Conservation (phyloP, 1,284 basidiomycete species). For the Exobasidium cylindrosporum region DNA sequence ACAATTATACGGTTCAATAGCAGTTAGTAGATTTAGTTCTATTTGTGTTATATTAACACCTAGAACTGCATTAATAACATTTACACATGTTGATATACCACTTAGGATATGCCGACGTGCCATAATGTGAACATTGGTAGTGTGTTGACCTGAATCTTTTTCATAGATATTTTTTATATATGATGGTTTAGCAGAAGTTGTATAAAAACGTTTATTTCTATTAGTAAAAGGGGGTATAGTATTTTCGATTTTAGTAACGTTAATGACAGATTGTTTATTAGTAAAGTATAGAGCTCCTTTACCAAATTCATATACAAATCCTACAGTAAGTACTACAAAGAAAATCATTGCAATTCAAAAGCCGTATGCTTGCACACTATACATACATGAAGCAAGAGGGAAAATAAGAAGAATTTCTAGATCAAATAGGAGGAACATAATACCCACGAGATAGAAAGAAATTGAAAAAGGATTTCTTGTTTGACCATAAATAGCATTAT, state of each 20-base stretch:
- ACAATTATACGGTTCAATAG: not conserved
- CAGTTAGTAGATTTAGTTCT: not conserved
- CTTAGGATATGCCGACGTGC: slow-evolving; percentile 1
- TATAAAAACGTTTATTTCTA: too few relatives aligned
- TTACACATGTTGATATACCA: not conserved
- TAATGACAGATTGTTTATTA: slow-evolving; percentile 11
- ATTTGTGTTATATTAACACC: not conserved
- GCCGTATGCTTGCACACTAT: not conserved
- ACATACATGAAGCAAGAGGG: slow-evolving; percentile 2
- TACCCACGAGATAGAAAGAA: slow-evolving; percentile 1
- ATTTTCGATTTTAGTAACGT: slow-evolving; percentile 5
- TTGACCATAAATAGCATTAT: slow-evolving; percentile 35
- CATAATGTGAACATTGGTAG: not conserved
- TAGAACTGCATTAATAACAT: slow-evolving; percentile 4
- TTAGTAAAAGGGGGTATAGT: slow-evolving; percentile 14
- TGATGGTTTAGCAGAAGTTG: slow-evolving; percentile 14
- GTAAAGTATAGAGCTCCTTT: not conserved
- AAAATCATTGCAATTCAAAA: not conserved
- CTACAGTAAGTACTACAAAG: not conserved
- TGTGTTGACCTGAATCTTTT: not conserved
- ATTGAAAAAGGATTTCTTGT: slow-evolving; percentile 35
- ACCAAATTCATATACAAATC: not conserved
- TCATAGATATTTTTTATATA: not conserved
- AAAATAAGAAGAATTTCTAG: slow-evolving; percentile 17
- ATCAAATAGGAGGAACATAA: not conserved